These are phyloP conservation scores for Coriolopsis trogii DNA, from an alignment of 1,284 basidiomycete genomes.

Conservation along the genomic window DNA sequence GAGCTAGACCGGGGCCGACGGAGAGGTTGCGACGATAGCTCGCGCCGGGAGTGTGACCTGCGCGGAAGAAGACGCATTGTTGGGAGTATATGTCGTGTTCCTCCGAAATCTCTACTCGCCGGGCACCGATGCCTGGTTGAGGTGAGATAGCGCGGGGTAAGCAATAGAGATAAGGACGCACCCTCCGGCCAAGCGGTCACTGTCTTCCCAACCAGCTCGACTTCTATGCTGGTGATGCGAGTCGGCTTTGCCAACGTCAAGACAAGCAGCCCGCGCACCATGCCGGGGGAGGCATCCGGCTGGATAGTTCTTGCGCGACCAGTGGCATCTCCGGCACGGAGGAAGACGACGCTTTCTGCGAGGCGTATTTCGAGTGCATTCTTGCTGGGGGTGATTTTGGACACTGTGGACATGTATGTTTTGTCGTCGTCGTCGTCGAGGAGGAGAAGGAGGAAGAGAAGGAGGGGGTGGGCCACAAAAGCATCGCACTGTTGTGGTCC, in stretches of 20 bases:
- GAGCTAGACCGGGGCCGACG: constrained; percentile 69
- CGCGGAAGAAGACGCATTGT: constrained; percentile 76
- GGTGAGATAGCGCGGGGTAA: neutral
- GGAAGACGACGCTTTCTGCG: constrained; percentile 83
- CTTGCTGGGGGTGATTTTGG: constrained; percentile 28
- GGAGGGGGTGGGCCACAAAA: neutral
- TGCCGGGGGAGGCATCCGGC: constrained; percentile 66
- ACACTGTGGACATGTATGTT: constrained; percentile 15
- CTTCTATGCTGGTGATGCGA: constrained; percentile 83
- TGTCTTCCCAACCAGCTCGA: constrained; percentile 77
- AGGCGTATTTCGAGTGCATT: constrained; percentile 65
- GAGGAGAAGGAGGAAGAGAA: neutral
- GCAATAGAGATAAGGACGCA: constrained; percentile 40
- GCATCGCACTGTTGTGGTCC: constrained; percentile 2
- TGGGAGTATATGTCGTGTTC: constrained; percentile 79
- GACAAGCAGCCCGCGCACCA: constrained; percentile 88
- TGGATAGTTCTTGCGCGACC: constrained; percentile 48
- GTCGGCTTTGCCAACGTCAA: constrained; percentile 83
- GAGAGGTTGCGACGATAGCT: constrained; percentile 65
- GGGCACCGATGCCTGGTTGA: constrained; percentile 71
- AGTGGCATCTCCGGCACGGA: constrained; percentile 56
- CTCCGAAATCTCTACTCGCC: constrained; percentile 81
- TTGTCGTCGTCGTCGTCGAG: constrained; percentile 5
- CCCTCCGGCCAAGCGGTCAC: constrained; percentile 84
- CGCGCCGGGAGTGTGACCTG: constrained; percentile 36